A percentile compares a stretch with the other conserved stretches of the same genome.
Evolutionary conservation across 305 asterid species (phyloP).

Genomic region (Stenogyne calaminthoides): DNA sequence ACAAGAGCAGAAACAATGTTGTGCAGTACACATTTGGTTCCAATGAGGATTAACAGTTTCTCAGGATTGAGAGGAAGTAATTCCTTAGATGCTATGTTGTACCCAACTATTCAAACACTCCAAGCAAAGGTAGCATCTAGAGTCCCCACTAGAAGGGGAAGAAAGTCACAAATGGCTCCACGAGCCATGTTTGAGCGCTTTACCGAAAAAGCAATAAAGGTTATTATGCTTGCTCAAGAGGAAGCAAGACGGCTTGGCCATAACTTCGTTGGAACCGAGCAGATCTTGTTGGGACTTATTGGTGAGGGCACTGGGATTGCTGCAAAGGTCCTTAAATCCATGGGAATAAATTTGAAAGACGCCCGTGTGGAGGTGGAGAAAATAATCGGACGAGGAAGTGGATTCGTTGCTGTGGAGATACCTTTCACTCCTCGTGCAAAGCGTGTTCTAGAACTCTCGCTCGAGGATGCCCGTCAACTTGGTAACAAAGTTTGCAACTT

Average conservation of each 20-base stretch:
- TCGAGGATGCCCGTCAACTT: constrained; percentile 99
- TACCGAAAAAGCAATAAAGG: constrained; percentile 96
- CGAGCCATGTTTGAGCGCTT: constrained; percentile 98
- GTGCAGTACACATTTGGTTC: constrained; percentile 42
- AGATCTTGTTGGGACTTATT: constrained; percentile 85
- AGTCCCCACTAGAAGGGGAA: constrained; percentile 44
- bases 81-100: constrained; percentile 56
- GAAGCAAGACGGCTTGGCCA: constrained; percentile 98
- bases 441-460: constrained; percentile 90
- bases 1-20: constrained; percentile 50
- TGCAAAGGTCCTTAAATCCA: constrained; percentile 94
- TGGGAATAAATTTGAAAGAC: constrained; percentile 94
- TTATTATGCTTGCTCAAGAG: constrained; percentile 98
- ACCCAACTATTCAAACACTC: constrained; percentile 47
- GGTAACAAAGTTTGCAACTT: constrained; percentile 49
- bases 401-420: constrained; percentile 96
- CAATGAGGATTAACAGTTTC: constrained; percentile 53
- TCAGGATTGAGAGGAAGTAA: constrained; percentile 75
- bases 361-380: constrained; percentile 99
- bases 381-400: constrained; percentile 96
- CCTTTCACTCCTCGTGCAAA: constrained; percentile 99
- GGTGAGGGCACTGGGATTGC: constrained; percentile 99
- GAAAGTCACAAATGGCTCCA: constrained; percentile 43
- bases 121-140: constrained; percentile 59
- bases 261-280: constrained; percentile 95